A percentile compares a stretch with the other conserved stretches of the same genome.
Conservation (phyloP, 345 rosid genomes). For the Aquilaria yunnanensis region DNA sequence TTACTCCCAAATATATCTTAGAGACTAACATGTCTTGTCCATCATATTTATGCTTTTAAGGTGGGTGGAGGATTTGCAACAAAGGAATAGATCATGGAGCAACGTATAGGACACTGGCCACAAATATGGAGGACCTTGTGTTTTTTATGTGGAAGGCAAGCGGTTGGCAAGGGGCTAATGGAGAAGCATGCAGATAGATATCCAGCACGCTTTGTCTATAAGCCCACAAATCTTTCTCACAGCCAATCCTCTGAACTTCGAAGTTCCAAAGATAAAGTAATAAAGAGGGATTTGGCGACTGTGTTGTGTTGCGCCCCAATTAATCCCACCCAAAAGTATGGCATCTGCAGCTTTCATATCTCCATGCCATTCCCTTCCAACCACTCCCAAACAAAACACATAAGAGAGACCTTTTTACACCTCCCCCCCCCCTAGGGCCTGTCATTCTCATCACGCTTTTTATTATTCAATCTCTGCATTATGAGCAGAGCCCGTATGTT, state of each 20-base stretch:
- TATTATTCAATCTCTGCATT: constrained; percentile 40
- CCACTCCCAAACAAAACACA: constrained; percentile 40
- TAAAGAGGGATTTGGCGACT: not conserved
- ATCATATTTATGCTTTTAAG: too few relatives aligned
- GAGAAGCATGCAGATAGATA: too few relatives aligned
- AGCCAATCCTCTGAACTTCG: constrained; percentile 11
- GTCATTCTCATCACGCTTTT: constrained; percentile 31
- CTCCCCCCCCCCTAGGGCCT: constrained; percentile 10
- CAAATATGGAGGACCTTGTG: too few relatives aligned
- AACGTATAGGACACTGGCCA: too few relatives aligned
- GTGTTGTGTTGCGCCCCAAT: constrained; percentile 31
- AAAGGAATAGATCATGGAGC: too few relatives aligned
- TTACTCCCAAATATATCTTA: too few relatives aligned
- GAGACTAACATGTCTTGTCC: too few relatives aligned
- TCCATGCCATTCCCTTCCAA: constrained; percentile 78
- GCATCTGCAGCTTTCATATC: constrained; percentile 59
- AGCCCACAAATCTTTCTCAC: not conserved
- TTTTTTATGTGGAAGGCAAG: too few relatives aligned
- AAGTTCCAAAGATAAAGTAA: constrained; percentile 10
- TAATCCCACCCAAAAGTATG: constrained; percentile 24
- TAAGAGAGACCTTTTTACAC: constrained; percentile 21
- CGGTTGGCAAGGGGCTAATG: too few relatives aligned
- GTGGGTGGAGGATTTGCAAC: too few relatives aligned
- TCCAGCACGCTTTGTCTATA: constrained; percentile 1
- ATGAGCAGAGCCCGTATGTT: constrained; percentile 23